phyloP scores from a whole-genome alignment of 106 monocot species.

The Dioscorea alata region DNA sequence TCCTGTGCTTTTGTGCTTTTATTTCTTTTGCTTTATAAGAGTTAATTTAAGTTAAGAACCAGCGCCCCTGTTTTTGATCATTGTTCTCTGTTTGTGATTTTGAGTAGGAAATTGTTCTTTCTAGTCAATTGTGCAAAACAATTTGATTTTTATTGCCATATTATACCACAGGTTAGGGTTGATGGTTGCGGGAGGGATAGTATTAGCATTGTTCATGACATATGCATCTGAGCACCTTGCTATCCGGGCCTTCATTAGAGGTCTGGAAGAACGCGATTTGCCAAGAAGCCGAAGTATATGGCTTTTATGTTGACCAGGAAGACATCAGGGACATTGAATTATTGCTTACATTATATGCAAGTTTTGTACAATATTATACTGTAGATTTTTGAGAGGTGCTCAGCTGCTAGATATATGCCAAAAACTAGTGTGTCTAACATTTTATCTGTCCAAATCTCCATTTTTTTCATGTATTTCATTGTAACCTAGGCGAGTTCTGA shows the following conservation, averaged over 20 bases:
- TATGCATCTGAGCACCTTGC: slow-evolving; percentile 84
- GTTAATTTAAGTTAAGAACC: background rate
- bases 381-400: too few relatives aligned
- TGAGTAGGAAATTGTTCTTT: too few relatives aligned
- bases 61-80: background rate
- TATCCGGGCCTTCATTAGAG: slow-evolving; percentile 60
- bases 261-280: slow-evolving; percentile 49
- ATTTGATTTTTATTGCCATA: background rate
- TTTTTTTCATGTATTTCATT: too few relatives aligned
- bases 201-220: slow-evolving; percentile 82
- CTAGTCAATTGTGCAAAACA: too few relatives aligned
- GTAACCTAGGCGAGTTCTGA: too few relatives aligned
- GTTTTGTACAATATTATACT: too few relatives aligned
- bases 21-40: background rate
- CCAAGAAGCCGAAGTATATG: slow-evolving; percentile 46
- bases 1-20: background rate
- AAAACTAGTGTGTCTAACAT: too few relatives aligned
- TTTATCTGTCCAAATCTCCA: too few relatives aligned
- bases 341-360: too few relatives aligned
- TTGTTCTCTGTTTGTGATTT: background rate
- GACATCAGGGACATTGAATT: too few relatives aligned
- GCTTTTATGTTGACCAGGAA: slow-evolving; percentile 20
- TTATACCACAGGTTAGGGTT: slow-evolving; percentile 58
- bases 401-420: too few relatives aligned
- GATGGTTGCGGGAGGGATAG: slow-evolving; percentile 68